These are phyloP conservation scores for Wallacemonas sp. DNA, from an alignment of 208 protist species.

Conservation along the genomic window DNA sequence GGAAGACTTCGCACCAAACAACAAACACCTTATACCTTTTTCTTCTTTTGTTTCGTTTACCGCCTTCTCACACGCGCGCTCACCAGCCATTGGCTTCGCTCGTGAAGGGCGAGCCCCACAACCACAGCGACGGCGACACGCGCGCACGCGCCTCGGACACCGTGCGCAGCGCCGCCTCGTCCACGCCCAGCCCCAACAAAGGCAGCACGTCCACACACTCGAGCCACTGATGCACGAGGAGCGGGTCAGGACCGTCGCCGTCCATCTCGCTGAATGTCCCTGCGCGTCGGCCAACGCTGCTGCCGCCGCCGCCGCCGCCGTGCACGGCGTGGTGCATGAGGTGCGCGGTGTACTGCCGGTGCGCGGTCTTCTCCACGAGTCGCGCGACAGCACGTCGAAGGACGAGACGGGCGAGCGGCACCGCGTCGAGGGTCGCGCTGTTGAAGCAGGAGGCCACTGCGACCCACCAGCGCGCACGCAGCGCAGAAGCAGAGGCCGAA, in stretches of 20 bases:
- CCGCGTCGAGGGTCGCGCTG: slow-evolving; percentile 64
- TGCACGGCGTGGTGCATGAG: slow-evolving; percentile 6
- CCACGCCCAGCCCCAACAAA: slow-evolving; percentile 22
- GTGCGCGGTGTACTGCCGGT: slow-evolving; percentile 18
- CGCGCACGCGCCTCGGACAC: slow-evolving; percentile 2
- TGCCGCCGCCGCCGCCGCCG: slow-evolving; percentile 18
- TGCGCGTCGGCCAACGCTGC: slow-evolving; percentile 16
- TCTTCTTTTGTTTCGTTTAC: too few species aligned
- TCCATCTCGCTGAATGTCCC: neutral
- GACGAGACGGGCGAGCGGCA: slow-evolving; percentile 50
- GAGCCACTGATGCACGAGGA: slow-evolving; percentile 44
- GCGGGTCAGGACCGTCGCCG: slow-evolving; percentile 21
- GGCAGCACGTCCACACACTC: slow-evolving; percentile 35
- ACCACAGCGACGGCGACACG: slow-evolving; percentile 8
- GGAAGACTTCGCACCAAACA: too few species aligned
- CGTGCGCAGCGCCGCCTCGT: neutral
- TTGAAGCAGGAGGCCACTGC: slow-evolving; percentile 33
- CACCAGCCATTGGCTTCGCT: slow-evolving; percentile 4
- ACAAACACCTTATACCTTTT: too few species aligned
- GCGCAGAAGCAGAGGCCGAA: slow-evolving; percentile 4
- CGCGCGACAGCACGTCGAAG: slow-evolving; percentile 50
- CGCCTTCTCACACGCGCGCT: too few species aligned
- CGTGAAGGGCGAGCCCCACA: slow-evolving; percentile 15
- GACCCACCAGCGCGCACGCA: neutral
- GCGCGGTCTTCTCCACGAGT: slow-evolving; percentile 59